Evolutionary conservation across 805 yeast genomes (phyloP).

Genomic region (Yarrowia keelungensis): DNA sequence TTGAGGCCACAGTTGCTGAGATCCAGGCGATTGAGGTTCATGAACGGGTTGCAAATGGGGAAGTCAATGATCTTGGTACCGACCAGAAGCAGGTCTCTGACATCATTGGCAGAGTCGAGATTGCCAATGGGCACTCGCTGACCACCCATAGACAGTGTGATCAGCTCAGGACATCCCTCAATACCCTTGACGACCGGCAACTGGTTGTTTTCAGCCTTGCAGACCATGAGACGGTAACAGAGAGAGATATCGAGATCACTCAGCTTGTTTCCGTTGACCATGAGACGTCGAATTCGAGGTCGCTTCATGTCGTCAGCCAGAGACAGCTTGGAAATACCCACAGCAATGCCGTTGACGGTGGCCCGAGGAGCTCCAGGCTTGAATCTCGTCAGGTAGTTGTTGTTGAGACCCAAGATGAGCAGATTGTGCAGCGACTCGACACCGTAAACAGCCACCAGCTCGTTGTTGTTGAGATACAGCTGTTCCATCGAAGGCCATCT

Average conservation of each 20-base stretch:
- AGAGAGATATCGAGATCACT: slow-evolving; percentile 47
- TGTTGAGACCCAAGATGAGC: slow-evolving; percentile 53
- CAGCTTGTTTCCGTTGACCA: slow-evolving; percentile 52
- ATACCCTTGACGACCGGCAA: slow-evolving; percentile 47
- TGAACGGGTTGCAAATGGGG: slow-evolving; percentile 44
- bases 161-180: slow-evolving; percentile 52
- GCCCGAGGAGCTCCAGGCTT: slow-evolving; percentile 20
- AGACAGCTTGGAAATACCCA: slow-evolving; percentile 6
- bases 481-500: slow-evolving; percentile 45
- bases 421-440: slow-evolving; percentile 48
- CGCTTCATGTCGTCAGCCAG: background rate
- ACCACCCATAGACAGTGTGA: slow-evolving; percentile 47
- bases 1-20: slow-evolving; percentile 45
- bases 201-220: slow-evolving; percentile 44
- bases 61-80: slow-evolving; percentile 47
- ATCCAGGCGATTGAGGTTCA: slow-evolving; percentile 49
- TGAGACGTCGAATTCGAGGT: slow-evolving; percentile 46
- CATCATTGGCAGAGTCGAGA: slow-evolving; percentile 45
- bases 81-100: slow-evolving; percentile 53
- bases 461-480: slow-evolving; percentile 45
- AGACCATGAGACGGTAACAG: slow-evolving; percentile 40
- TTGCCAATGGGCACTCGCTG: slow-evolving; percentile 39
- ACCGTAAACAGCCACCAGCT: slow-evolving; percentile 44
- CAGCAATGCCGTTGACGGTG: slow-evolving; percentile 19
- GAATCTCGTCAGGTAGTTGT: slow-evolving; percentile 46